phyloP scores from a whole-genome alignment of 2,329 filamentous ascomycete species.

The Fusarium secorum region DNA sequence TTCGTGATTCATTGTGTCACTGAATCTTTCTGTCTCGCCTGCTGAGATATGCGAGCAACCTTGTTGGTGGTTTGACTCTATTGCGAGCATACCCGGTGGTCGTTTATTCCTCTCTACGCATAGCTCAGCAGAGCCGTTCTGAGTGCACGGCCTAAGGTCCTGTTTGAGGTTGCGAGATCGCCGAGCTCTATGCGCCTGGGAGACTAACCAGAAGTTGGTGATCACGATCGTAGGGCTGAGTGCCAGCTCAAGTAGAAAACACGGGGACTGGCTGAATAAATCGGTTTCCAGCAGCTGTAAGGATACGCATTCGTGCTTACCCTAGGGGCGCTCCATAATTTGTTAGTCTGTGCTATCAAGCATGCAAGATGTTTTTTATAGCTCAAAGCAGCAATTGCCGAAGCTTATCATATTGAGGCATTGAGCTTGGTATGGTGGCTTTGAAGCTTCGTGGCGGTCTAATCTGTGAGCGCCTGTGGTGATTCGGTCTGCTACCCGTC shows the following conservation, averaged over 20 bases:
- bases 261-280: neutral
- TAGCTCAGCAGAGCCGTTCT: neutral
- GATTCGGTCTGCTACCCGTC: neutral
- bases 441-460: neutral
- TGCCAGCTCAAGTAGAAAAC: neutral
- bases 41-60: neutral
- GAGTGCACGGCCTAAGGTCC: neutral
- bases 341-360: neutral
- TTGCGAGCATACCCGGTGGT: rapidly evolving
- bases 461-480: neutral
- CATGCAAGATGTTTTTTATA: neutral
- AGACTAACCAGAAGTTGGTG: neutral
- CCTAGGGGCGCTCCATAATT: no score
- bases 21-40: neutral
- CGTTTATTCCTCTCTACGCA: neutral
- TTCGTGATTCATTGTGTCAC: neutral
- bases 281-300: neutral
- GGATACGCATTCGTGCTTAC: neutral
- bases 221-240: neutral
- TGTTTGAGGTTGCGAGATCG: neutral
- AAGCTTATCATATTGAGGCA: neutral
- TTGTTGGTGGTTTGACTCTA: neutral
- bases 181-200: neutral
- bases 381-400: neutral
- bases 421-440: neutral